Conservation (phyloP, 306 rosid genomes). For the Carpinus viminea region DNA sequence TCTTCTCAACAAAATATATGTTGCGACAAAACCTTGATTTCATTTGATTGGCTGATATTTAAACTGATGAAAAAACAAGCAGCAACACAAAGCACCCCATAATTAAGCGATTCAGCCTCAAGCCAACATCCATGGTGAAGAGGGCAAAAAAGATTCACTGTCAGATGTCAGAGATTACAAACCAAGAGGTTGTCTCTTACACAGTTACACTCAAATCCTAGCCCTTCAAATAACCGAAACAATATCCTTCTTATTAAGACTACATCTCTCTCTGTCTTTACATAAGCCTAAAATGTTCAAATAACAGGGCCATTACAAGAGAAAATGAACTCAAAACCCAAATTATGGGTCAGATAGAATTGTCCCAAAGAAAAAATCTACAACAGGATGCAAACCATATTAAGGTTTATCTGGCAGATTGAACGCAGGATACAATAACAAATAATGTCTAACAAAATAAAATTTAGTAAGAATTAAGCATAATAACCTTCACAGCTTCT, state of each 20-base stretch:
- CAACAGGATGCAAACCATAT: not conserved
- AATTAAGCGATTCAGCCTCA: not conserved
- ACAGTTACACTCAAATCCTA: not conserved
- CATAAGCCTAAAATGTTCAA: not conserved
- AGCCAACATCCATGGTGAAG: not conserved
- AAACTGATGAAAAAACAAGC: not conserved
- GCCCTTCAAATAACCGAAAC: not conserved
- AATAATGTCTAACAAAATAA: slow-evolving; percentile 8
- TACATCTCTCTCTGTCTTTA: not conserved
- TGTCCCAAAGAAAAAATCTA: not conserved
- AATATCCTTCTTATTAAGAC: not conserved
- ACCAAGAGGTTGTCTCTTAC: not conserved
- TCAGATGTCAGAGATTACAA: not conserved
- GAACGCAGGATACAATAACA: not conserved
- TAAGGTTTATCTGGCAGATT: not conserved
- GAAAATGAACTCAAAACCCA: not conserved
- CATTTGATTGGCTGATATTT: not conserved
- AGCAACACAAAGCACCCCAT: not conserved
- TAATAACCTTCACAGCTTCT: slow-evolving; percentile 68
- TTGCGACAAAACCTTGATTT: not conserved
- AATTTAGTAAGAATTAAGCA: slow-evolving; percentile 19
- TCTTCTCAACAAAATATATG: not conserved
- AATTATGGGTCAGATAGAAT: not conserved
- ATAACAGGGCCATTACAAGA: not conserved
- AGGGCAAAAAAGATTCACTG: not conserved